phyloP scores from a whole-genome alignment of 2,329 filamentous ascomycete genomes.

The Hypoxylon rubiginosum region DNA sequence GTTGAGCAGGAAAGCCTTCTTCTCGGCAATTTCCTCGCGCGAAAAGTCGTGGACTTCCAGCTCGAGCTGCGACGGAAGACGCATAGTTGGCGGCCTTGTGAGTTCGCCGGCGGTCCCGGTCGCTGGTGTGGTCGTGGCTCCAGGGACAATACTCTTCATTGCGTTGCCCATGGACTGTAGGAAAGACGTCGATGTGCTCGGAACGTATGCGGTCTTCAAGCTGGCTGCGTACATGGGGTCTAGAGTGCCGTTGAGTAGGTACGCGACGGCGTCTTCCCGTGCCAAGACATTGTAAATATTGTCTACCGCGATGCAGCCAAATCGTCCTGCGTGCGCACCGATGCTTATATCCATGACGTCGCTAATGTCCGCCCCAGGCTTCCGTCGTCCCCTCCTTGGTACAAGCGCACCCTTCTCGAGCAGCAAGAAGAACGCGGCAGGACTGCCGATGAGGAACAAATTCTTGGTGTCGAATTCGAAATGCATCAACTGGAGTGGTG shows the following conservation, averaged over 20 bases:
- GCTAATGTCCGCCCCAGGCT: conserved; percentile 77
- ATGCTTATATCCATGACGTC: conserved; percentile 71
- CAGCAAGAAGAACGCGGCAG: conserved; percentile 91
- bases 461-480: conserved; percentile 96
- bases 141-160: conserved; percentile 73
- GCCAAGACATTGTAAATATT: conserved; percentile 95
- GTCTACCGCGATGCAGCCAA: conserved; percentile 93
- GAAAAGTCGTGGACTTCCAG: conserved; percentile 96
- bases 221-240: conserved; percentile 83
- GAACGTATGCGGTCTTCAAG: conserved; percentile 83
- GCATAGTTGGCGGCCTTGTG: conserved; percentile 57
- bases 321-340: conserved; percentile 82
- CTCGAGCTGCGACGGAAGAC: conserved; percentile 79
- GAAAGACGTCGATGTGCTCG: conserved; percentile 76
- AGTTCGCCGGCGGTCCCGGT: conserved; percentile 47
- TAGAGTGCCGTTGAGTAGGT: conserved; percentile 90
- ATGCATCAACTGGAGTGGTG: conserved; percentile 63
- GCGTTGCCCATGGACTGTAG: conserved; percentile 74
- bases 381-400: conserved; percentile 81
- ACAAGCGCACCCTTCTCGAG: conserved; percentile 80
- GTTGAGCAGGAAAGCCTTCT: conserved; percentile 87
- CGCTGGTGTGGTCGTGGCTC: conserved; percentile 54
- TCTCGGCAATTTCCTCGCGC: conserved; percentile 91
- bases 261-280: conserved; percentile 82
- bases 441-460: conserved; percentile 90